Conservation (phyloP, 2,329 filamentous ascomycete species). For the Penicillium sp. region DNA sequence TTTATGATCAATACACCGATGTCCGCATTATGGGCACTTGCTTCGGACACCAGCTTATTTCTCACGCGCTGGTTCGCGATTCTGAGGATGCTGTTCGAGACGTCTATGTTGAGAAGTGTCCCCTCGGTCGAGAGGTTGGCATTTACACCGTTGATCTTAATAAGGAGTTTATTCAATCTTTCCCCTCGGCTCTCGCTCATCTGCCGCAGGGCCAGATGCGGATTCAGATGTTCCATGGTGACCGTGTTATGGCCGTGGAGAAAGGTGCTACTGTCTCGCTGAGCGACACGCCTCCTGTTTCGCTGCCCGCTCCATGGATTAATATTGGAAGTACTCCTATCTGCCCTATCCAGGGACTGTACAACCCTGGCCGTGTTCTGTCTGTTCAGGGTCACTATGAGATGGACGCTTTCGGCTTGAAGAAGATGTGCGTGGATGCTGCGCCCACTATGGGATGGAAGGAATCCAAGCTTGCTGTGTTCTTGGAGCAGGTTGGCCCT, state of each 20-base stretch:
- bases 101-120: slow-evolving; percentile 30
- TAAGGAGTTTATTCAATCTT: slow-evolving; percentile 17
- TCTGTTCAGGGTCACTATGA: slow-evolving; percentile 32
- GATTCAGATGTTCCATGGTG: slow-evolving; percentile 32
- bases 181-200: slow-evolving; percentile 19
- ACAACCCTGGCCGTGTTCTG: slow-evolving; percentile 26
- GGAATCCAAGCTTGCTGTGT: slow-evolving; percentile 27
- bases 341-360: slow-evolving; percentile 30
- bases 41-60: slow-evolving; percentile 39
- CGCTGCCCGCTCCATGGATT: slow-evolving; percentile 28
- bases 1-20: slow-evolving; percentile 31
- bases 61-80: slow-evolving; percentile 26
- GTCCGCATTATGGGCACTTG: slow-evolving; percentile 41
- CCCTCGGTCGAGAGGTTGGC: slow-evolving; percentile 27
- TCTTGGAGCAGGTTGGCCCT: slow-evolving; percentile 29
- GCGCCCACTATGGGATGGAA: slow-evolving; percentile 28
- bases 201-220: slow-evolving; percentile 21
- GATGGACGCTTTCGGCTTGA: slow-evolving; percentile 28
- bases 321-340: slow-evolving; percentile 31
- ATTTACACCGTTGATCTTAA: slow-evolving; percentile 28
- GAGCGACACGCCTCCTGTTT: slow-evolving; percentile 25
- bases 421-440: slow-evolving; percentile 30
- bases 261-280: slow-evolving; percentile 22
- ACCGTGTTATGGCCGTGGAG: slow-evolving; percentile 30
- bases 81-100: slow-evolving; percentile 22